A percentile compares a stretch with the other conserved stretches of the same genome.
phyloP scores from a whole-genome alignment of 2,329 filamentous ascomycete genomes.

The Alternaria sp. region DNA sequence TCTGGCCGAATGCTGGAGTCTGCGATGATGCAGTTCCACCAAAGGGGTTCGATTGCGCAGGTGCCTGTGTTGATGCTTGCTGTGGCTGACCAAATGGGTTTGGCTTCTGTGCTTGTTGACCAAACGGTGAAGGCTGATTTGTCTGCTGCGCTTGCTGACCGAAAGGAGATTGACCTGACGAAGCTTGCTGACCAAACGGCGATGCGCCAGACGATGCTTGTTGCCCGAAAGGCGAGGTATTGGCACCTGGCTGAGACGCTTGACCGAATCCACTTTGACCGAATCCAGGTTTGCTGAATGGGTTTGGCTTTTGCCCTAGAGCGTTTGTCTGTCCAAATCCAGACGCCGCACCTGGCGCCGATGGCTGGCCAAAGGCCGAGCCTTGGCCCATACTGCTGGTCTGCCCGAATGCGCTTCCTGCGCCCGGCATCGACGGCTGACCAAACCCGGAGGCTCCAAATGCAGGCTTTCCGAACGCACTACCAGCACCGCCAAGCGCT shows the following conservation, averaged over 20 bases:
- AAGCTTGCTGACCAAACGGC: slow-evolving; percentile 38
- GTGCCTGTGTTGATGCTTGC: slow-evolving; percentile 7
- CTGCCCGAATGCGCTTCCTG: slow-evolving; percentile 33
- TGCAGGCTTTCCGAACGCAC: slow-evolving; percentile 53
- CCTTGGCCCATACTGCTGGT: slow-evolving; percentile 22
- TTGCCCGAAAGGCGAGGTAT: slow-evolving; percentile 43
- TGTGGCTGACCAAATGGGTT: slow-evolving; percentile 15
- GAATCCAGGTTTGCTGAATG: slow-evolving; percentile 55
- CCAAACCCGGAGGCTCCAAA: slow-evolving; percentile 49
- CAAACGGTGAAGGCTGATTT: slow-evolving; percentile 24
- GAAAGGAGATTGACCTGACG: slow-evolving; percentile 35
- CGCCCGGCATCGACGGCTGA: slow-evolving; percentile 46
- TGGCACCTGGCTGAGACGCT: slow-evolving; percentile 49
- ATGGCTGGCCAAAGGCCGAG: slow-evolving; percentile 48
- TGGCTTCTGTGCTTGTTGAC: slow-evolving; percentile 26
- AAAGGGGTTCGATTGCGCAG: slow-evolving; percentile 29
- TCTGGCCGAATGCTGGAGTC: slow-evolving; percentile 41
- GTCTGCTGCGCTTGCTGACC: slow-evolving; percentile 25
- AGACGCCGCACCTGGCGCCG: slow-evolving; percentile 36
- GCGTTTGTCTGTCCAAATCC: slow-evolving; percentile 45
- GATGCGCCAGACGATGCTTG: slow-evolving; percentile 43
- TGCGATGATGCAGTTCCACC: slow-evolving; percentile 22
- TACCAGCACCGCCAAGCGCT: slow-evolving; percentile 31
- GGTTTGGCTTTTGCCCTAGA: slow-evolving; percentile 35
- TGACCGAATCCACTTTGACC: slow-evolving; percentile 54